These are phyloP conservation scores for Moricandia moricandioides DNA, from an alignment of 345 rosid species.

Conservation along the genomic window DNA sequence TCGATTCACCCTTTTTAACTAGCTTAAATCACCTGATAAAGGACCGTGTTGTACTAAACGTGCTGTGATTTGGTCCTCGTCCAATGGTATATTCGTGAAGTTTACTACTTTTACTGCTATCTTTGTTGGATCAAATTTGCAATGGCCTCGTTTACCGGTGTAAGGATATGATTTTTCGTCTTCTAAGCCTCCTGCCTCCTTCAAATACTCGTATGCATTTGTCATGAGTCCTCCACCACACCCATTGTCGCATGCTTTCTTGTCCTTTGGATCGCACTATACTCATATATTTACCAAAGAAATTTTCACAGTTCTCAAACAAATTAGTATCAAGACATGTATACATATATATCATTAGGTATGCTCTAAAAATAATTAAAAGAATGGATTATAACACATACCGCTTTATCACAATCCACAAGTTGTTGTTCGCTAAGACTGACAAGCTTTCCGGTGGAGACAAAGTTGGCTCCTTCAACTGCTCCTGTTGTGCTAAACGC, in stretches of 20 bases:
- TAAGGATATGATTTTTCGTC: conserved; percentile 74
- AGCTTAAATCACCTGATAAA: conserved; percentile 50
- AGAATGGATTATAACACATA: conserved; percentile 10
- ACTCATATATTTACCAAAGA: not conserved
- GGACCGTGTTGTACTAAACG: conserved; percentile 77
- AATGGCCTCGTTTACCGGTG: conserved; percentile 53
- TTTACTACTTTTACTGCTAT: conserved; percentile 57
- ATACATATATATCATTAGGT: not conserved
- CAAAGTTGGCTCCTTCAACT: conserved; percentile 76
- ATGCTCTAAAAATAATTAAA: not conserved
- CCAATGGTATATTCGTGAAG: conserved; percentile 59
- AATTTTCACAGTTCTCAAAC: not conserved
- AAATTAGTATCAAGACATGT: not conserved
- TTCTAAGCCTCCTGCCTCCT: conserved; percentile 70
- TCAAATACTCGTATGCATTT: conserved; percentile 75
- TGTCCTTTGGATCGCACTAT: conserved; percentile 68
- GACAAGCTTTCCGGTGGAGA: conserved; percentile 73
- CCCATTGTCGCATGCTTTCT: conserved; percentile 64
- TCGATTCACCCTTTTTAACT: not conserved
- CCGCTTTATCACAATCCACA: conserved; percentile 76
- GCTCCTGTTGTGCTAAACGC: conserved; percentile 93
- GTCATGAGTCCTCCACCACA: conserved; percentile 91
- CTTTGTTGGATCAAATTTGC: conserved; percentile 55
- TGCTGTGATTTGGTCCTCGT: conserved; percentile 75
- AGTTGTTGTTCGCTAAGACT: conserved; percentile 96